These are phyloP conservation scores for Phaeotremella skinneri DNA, from an alignment of 768 basidiomycete species.

Conservation along the genomic window DNA sequence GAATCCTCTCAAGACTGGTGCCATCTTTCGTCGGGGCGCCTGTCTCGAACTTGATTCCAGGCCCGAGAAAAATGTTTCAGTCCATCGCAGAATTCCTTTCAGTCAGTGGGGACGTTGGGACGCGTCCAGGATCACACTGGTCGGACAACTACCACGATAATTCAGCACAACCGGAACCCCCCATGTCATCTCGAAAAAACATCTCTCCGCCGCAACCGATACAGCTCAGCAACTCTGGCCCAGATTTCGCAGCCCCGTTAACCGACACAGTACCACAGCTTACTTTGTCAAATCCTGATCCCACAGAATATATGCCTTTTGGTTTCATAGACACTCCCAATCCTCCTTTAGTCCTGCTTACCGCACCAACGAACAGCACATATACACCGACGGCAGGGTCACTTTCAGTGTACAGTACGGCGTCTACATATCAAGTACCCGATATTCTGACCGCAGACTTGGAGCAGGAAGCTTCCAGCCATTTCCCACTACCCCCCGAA, in stretches of 20 bases:
- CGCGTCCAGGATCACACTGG: background rate
- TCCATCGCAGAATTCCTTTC: background rate
- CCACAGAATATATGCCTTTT: too few relatives aligned
- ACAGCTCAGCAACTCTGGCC: background rate
- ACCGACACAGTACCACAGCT: too few relatives aligned
- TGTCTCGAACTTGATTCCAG: background rate
- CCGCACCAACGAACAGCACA: background rate
- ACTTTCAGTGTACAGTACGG: background rate
- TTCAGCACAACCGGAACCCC: background rate
- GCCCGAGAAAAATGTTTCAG: background rate
- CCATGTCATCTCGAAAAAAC: background rate
- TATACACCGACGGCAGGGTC: background rate
- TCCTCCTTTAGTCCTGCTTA: background rate
- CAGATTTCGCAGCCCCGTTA: background rate
- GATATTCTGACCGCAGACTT: too few relatives aligned
- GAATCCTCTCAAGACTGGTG: too few relatives aligned
- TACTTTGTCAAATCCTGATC: too few relatives aligned
- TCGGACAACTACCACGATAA: background rate
- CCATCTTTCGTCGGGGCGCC: too few relatives aligned
- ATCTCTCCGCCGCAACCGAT: background rate
- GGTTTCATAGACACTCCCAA: too few relatives aligned
- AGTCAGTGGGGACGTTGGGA: background rate
- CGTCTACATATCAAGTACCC: background rate
- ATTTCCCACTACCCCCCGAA: background rate
- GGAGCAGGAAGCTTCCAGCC: background rate